Percentiles rank a stretch among this genome's conserved stretches.
phyloP scores from a whole-genome alignment of 2,329 filamentous ascomycete genomes.

The Exophiala lecanii-corni region DNA sequence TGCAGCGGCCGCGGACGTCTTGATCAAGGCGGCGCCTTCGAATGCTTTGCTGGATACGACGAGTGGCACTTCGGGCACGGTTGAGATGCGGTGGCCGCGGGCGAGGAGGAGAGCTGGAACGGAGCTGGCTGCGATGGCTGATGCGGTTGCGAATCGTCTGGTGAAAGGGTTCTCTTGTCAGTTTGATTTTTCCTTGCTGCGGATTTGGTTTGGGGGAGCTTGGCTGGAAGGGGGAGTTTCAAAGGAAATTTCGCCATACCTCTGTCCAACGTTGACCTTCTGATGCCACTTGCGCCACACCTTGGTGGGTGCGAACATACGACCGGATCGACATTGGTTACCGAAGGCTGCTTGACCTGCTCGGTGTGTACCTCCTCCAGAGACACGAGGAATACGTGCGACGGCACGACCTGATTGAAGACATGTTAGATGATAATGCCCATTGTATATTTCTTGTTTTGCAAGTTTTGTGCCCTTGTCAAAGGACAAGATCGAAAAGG shows the following conservation, averaged over 20 bases:
- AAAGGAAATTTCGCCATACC: too few species aligned
- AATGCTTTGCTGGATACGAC: slow-evolving; percentile 91
- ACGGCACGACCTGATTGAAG: slow-evolving; percentile 80
- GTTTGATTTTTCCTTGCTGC: slow-evolving; percentile 25
- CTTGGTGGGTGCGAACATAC: slow-evolving; percentile 99
- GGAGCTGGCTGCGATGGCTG: slow-evolving; percentile 92
- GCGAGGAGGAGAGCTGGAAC: slow-evolving; percentile 91
- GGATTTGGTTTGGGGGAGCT: slow-evolving; percentile 2
- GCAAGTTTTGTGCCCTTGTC: slow-evolving; percentile 8
- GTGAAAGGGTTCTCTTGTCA: slow-evolving; percentile 13
- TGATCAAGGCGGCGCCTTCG: slow-evolving; percentile 70
- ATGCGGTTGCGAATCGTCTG: slow-evolving; percentile 95
- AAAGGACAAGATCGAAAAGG: too few species aligned
- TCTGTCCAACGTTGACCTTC: slow-evolving; percentile 99
- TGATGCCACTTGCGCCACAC: slow-evolving; percentile 99
- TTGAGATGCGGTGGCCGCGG: slow-evolving; percentile 91
- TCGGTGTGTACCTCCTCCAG: slow-evolving; percentile 99
- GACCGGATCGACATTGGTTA: slow-evolving; percentile 99
- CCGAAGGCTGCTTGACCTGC: slow-evolving; percentile 99
- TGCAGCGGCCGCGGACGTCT: slow-evolving; percentile 80
- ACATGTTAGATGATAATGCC: slow-evolving; percentile 15
- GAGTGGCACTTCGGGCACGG: slow-evolving; percentile 92
- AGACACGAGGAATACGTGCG: slow-evolving; percentile 99
- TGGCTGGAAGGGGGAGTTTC: too few species aligned
- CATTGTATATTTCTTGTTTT: slow-evolving; percentile 3